Evolutionary conservation across 2,329 filamentous ascomycete species (phyloP).

Genomic region (Neobulgaria alba): DNA sequence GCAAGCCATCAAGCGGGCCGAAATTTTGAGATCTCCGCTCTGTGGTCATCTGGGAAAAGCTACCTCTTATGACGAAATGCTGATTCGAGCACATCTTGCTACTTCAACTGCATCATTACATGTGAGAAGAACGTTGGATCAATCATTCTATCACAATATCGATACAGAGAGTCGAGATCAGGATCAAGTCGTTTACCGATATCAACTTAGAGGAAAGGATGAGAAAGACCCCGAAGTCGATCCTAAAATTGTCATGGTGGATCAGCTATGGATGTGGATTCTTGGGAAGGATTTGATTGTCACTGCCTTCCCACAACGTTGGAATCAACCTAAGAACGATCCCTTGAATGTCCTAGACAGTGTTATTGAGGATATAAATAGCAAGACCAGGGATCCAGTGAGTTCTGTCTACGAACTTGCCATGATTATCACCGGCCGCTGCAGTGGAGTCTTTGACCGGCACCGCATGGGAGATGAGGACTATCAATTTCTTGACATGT

Average conservation of each 20-base stretch:
- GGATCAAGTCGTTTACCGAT: constrained; percentile 25
- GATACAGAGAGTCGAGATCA: constrained; percentile 33
- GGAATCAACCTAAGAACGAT: constrained; percentile 35
- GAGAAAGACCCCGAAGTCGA: constrained; percentile 9
- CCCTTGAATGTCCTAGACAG: constrained; percentile 34
- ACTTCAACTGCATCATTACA: constrained; percentile 32
- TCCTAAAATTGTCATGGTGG: constrained; percentile 34
- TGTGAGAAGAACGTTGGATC: constrained; percentile 38
- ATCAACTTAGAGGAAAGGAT: constrained; percentile 14
- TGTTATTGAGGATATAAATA: constrained; percentile 24
- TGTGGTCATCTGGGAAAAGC: constrained; percentile 13
- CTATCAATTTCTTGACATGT: constrained; percentile 25
- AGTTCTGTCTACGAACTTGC: constrained; percentile 35
- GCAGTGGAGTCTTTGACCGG: constrained; percentile 34
- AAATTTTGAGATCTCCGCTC: constrained; percentile 10
- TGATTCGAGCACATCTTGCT: constrained; percentile 21
- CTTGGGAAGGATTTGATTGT: constrained; percentile 27
- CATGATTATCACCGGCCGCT: constrained; percentile 34
- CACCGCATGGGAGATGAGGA: constrained; percentile 22
- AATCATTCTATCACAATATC: constrained; percentile 36
- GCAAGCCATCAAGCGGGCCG: constrained; percentile 20
- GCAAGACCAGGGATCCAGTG: constrained; percentile 28
- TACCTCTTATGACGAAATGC: constrained; percentile 21
- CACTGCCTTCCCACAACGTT: constrained; percentile 31
- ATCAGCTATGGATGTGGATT: constrained; percentile 39